A percentile compares a stretch with the other conserved stretches of the same genome.
Conservation (phyloP, 306 rosid species). For the Mimosa pudica region DNA sequence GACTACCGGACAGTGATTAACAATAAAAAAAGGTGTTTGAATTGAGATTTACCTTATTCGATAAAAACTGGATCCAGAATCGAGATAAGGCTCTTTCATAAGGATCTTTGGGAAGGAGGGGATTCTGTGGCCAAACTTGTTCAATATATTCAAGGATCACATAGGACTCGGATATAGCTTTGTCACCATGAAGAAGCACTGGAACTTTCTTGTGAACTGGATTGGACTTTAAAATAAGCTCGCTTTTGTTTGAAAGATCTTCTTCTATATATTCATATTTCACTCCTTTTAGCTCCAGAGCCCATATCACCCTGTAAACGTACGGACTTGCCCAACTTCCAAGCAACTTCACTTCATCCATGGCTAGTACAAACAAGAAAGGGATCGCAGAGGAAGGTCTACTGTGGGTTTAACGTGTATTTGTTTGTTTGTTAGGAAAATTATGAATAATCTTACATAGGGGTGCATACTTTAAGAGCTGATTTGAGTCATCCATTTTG, state of each 20-base stretch:
- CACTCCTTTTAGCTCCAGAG: slow-evolving; percentile 5
- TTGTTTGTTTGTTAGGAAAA: too few relatives aligned
- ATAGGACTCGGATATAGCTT: slow-evolving; percentile 28
- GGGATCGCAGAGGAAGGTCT: not conserved
- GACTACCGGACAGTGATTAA: too few relatives aligned
- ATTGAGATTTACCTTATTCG: slow-evolving; percentile 29
- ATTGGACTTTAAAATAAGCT: slow-evolving; percentile 26
- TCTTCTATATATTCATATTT: slow-evolving; percentile 22
- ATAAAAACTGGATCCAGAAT: slow-evolving; percentile 31
- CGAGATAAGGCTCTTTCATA: slow-evolving; percentile 37
- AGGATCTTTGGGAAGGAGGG: slow-evolving; percentile 35
- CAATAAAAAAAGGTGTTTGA: not conserved
- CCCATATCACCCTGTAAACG: slow-evolving; percentile 15
- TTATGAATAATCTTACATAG: too few relatives aligned
- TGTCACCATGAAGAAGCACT: slow-evolving; percentile 36
- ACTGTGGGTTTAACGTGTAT: not conserved
- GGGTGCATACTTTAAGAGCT: too few relatives aligned
- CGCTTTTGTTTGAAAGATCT: slow-evolving; percentile 25
- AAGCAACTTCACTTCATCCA: slow-evolving; percentile 27
- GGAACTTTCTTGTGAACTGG: slow-evolving; percentile 39
- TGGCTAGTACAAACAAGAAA: not conserved
- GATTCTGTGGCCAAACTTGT: slow-evolving; percentile 32
- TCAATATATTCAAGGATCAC: slow-evolving; percentile 40
- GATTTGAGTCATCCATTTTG: too few relatives aligned
- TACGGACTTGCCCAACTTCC: slow-evolving; percentile 24